phyloP scores from a whole-genome alignment of 1,284 basidiomycete species.

The Agroathelia rolfsii region DNA sequence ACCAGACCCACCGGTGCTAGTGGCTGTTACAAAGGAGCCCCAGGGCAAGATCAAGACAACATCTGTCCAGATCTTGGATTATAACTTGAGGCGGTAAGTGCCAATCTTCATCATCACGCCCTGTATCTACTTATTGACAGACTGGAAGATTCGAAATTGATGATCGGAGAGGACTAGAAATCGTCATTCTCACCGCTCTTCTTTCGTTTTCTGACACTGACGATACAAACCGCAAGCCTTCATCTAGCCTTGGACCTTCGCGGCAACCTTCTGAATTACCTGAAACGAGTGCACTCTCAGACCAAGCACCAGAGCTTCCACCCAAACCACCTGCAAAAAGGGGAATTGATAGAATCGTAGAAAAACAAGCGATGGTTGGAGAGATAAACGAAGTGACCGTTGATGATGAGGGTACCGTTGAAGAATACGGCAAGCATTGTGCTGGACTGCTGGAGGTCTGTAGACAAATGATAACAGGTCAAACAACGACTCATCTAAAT shows the following conservation, averaged over 20 bases:
- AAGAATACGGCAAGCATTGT: constrained; percentile 65
- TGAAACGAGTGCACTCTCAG: constrained; percentile 10
- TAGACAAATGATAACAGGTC: too few relatives aligned
- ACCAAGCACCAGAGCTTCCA: constrained; percentile 32
- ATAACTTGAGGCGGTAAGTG: constrained; percentile 64
- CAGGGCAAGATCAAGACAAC: constrained; percentile 54
- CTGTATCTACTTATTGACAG: constrained; percentile 2
- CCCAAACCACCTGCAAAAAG: constrained; percentile 53
- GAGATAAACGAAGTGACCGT: constrained; percentile 69
- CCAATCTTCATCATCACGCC: constrained; percentile 1
- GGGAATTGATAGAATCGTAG: constrained; percentile 56
- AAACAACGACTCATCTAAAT: background rate
- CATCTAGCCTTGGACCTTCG: constrained; percentile 14
- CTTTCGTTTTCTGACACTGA: constrained; percentile 69
- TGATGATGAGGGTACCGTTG: constrained; percentile 48
- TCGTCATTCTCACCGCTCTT: constrained; percentile 65
- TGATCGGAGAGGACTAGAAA: constrained; percentile 76
- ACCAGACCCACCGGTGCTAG: constrained; percentile 75
- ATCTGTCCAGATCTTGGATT: constrained; percentile 75
- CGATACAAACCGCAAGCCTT: constrained; percentile 40
- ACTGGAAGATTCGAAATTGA: constrained; percentile 67
- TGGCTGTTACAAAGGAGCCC: constrained; percentile 70
- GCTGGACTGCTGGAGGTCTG: constrained; percentile 51
- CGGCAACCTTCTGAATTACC: too few relatives aligned
- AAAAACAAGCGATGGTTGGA: constrained; percentile 51